phyloP scores from a whole-genome alignment of 179 eudicot genomes.

The Beta corolliflora region DNA sequence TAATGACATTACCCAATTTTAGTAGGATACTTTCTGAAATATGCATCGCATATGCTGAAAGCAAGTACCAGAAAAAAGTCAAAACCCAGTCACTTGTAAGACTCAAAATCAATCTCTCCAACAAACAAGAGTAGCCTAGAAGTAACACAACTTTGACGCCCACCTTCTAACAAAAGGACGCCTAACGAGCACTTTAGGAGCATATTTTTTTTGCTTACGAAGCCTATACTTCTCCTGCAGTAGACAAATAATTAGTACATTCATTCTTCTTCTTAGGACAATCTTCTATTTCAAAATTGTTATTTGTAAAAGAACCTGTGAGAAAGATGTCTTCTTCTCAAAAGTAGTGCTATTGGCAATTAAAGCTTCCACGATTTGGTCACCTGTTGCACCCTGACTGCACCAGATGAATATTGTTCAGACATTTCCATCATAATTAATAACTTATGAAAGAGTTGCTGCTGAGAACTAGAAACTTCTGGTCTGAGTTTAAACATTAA shows the following conservation, averaged over 20 bases:
- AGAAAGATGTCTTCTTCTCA: constrained; percentile 90
- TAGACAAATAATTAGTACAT: constrained; percentile 26
- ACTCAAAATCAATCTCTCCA: constrained; percentile 9
- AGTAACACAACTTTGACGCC: background rate
- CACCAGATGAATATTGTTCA: constrained; percentile 26
- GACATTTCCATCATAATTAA: background rate
- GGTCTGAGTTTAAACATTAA: background rate
- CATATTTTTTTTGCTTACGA: constrained; percentile 95
- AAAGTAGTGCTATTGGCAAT: constrained; percentile 93
- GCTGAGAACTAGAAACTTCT: background rate
- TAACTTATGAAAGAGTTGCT: background rate
- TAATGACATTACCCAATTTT: constrained; percentile 65
- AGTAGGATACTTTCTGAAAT: constrained; percentile 80
- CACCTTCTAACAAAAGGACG: constrained; percentile 95
- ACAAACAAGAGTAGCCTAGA: background rate
- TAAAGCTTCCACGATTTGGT: constrained; percentile 88
- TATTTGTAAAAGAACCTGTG: constrained; percentile 60
- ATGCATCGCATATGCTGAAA: constrained; percentile 85
- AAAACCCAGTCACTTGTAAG: constrained; percentile 9
- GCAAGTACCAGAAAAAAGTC: constrained; percentile 13
- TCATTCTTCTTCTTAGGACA: background rate
- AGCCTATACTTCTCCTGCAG: constrained; percentile 88
- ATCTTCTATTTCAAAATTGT: constrained; percentile 6
- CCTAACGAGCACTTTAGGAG: constrained; percentile 83
- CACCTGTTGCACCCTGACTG: constrained; percentile 84